phyloP scores from a whole-genome alignment of 148 eudicot genomes.

The Vaccinium corymbosum region DNA sequence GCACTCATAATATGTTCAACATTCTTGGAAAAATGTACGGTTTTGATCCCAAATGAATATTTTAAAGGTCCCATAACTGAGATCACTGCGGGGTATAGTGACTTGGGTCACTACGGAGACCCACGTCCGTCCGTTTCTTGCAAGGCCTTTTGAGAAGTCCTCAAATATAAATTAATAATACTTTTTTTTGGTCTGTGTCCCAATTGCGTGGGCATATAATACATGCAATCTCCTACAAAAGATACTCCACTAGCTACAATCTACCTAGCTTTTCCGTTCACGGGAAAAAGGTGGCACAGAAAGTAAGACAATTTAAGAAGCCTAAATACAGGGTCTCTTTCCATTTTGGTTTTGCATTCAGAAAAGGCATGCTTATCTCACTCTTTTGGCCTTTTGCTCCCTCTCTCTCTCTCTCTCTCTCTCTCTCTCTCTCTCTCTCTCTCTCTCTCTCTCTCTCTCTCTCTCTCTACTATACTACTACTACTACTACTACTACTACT shows the following conservation, averaged over 20 bases:
- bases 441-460: background rate
- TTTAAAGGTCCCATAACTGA: no score
- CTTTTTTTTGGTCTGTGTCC: background rate
- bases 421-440: background rate
- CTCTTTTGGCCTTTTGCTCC: slow-evolving; percentile 7
- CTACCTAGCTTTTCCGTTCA: slow-evolving; percentile 8
- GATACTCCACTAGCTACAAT: background rate
- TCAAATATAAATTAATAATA: no score
- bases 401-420: background rate
- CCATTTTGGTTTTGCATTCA: background rate
- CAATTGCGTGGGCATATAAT: background rate
- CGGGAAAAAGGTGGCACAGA: background rate
- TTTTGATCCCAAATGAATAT: no score
- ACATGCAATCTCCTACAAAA: background rate
- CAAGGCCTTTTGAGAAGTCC: no score
- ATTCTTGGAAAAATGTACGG: no score
- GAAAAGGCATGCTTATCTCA: background rate
- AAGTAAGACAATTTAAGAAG: slow-evolving; percentile 1
- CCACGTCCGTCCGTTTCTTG: no score
- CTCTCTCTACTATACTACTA: no score
- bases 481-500: no score
- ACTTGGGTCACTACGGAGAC: no score
- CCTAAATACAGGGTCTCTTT: slow-evolving; percentile 10
- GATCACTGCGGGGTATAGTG: no score
- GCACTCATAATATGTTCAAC: no score